Evolutionary conservation across 345 rosid genomes (phyloP), one percentile per base, ranked within the genome.

Genomic region (Arabidopsis arenosa): DNA sequence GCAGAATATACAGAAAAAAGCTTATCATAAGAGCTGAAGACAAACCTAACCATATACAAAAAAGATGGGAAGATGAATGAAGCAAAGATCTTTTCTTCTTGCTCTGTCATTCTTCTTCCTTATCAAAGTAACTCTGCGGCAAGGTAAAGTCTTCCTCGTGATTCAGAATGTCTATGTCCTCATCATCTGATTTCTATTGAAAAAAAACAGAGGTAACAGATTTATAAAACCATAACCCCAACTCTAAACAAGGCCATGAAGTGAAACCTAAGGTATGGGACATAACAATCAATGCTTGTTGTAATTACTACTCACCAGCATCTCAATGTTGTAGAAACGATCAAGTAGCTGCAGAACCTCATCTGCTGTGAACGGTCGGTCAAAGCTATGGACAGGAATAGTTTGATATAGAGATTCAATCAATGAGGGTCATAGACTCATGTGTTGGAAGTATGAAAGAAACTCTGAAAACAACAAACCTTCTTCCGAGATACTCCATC

Each of bases 281-380:
- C 18, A 52, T 8, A 5, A 9, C 41, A 67, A 73, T 48, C 51
- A 58, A 51, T 10, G 26, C 2, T 44, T 44, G 41, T 6, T 17
- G 61, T 39, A 51, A 53, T 62, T 11, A 63, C 26, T 37, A 79
- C 39, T 52, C 86, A 95, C 99, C 96, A 95, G 96, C 94, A 89
- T 82, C 30, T 92, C 99, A 7, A 95, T 72, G 87, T 92, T 95
- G 82, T 90, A 95, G 85, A 95, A 95, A 60, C 96, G 93, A 60
- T 89, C 93, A 73, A 95, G 83, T 86, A 95, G 80, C 83, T 89
- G 97, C 73, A 90, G 74, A 84, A 95, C 98, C 85, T 95, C 99
- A 48, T 93, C 90, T 0, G 98, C 84, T 60, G 99, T 83, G 83
- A 95, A 95, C 73, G 85, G 80, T 5, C 96, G 83, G 66, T 89